Percentiles rank a stretch among this genome's conserved stretches.
Conservation (phyloP, 306 rosid genomes). For the Acacia confusa region DNA sequence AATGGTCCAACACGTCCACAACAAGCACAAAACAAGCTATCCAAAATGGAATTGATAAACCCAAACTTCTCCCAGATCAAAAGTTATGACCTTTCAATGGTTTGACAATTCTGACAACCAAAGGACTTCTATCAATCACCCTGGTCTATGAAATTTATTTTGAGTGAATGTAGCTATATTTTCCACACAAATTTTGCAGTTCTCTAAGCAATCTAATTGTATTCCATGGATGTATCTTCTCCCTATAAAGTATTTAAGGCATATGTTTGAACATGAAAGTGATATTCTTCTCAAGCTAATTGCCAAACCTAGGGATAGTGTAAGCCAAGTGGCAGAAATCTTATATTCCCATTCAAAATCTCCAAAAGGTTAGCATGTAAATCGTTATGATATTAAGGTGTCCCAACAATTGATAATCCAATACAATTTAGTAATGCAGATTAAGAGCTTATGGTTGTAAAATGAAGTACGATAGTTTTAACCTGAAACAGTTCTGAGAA, state of each 20-base stretch:
- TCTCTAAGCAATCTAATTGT: not conserved
- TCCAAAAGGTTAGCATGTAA: not conserved
- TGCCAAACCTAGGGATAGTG: not conserved
- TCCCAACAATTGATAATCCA: not conserved
- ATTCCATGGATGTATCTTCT: not conserved
- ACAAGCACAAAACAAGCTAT: not conserved
- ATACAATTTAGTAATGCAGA: not conserved
- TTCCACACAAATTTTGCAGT: not conserved
- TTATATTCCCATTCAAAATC: not conserved
- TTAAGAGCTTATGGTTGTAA: not conserved
- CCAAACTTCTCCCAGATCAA: not conserved
- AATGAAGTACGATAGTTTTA: not conserved
- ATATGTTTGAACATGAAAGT: not conserved
- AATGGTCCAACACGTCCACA: not conserved
- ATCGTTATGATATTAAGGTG: too few species aligned
- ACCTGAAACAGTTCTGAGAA: not conserved
- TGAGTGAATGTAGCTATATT: not conserved
- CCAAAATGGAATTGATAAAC: not conserved
- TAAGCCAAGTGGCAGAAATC: not conserved
- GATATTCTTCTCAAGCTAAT: not conserved
- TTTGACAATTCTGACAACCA: not conserved
- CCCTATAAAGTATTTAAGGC: not conserved
- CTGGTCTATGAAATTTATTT: not conserved
- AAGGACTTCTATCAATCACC: not conserved
- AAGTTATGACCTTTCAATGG: not conserved